These are phyloP conservation scores for Suillus subluteus DNA, from an alignment of 768 basidiomycete genomes.

Conservation along the genomic window DNA sequence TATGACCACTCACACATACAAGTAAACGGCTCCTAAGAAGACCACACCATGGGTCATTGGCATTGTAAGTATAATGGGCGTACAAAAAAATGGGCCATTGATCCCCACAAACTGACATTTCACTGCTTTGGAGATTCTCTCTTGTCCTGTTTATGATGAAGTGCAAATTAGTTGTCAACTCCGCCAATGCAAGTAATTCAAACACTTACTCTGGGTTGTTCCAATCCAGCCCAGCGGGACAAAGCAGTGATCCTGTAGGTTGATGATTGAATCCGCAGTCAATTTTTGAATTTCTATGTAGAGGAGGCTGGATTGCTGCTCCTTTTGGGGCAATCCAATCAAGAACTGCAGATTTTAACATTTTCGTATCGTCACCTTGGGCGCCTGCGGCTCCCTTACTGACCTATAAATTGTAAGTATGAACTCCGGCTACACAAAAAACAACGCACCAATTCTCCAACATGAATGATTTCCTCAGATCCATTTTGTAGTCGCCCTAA, in stretches of 20 bases:
- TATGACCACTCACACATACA: conserved; percentile 19
- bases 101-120: too few relatives aligned
- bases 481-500: not conserved
- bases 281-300: not conserved
- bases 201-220: conserved; percentile 16
- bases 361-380: not conserved
- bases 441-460: not conserved
- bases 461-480: not conserved
- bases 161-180: not conserved
- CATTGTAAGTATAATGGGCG: conserved; percentile 20
- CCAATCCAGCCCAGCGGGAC: conserved; percentile 21
- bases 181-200: not conserved
- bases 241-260: not conserved
- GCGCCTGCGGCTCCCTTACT: not conserved
- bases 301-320: not conserved
- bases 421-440: not conserved
- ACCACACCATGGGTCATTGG: conserved; percentile 31
- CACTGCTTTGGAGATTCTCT: conserved; percentile 12
- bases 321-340: not conserved
- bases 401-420: not conserved
- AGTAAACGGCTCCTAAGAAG: conserved; percentile 26
- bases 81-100: too few relatives aligned
- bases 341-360: not conserved
- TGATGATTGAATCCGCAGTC: not conserved
- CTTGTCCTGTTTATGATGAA: not conserved